phyloP scores from a whole-genome alignment of 176 grass and related monocot species.

The Eremochloa ophiuroides region DNA sequence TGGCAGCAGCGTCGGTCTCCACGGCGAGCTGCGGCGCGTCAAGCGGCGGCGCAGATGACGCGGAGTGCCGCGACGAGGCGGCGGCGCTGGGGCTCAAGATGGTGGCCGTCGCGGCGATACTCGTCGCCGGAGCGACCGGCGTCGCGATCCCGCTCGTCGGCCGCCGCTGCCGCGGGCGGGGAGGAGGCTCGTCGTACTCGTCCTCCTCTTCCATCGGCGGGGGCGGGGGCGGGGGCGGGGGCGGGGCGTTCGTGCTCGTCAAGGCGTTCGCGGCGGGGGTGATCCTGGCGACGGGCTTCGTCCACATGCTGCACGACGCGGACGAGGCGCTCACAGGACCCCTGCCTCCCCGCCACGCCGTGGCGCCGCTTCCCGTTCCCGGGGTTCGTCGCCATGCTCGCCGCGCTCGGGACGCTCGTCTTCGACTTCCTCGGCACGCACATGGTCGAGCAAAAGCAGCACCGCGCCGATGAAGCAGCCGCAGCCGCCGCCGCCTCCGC shows the following conservation, averaged over 20 bases:
- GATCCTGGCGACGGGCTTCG: conserved; percentile 78
- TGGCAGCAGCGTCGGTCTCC: conserved; percentile 35
- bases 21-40: conserved; percentile 40
- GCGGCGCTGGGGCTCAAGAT: conserved; percentile 66
- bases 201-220: conserved; percentile 9
- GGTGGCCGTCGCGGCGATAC: conserved; percentile 50
- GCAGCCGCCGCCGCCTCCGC: background rate
- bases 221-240: conserved; percentile 2
- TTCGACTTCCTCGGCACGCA: conserved; percentile 71
- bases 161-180: conserved; percentile 4
- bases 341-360: conserved; percentile 53
- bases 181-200: background rate
- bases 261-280: conserved; percentile 87
- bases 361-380: conserved; percentile 79
- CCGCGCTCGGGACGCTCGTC: conserved; percentile 69
- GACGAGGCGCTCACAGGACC: conserved; percentile 44
- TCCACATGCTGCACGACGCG: conserved; percentile 74
- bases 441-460: conserved; percentile 56
- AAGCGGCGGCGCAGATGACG: background rate
- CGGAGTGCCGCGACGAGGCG: conserved; percentile 58
- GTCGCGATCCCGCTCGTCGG: conserved; percentile 62
- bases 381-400: conserved; percentile 87
- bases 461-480: background rate
- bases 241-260: conserved; percentile 37
- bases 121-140: conserved; percentile 43